These are phyloP conservation scores for Tubosaeta brunneosetosa DNA, from an alignment of 768 basidiomycete species.

Conservation along the genomic window DNA sequence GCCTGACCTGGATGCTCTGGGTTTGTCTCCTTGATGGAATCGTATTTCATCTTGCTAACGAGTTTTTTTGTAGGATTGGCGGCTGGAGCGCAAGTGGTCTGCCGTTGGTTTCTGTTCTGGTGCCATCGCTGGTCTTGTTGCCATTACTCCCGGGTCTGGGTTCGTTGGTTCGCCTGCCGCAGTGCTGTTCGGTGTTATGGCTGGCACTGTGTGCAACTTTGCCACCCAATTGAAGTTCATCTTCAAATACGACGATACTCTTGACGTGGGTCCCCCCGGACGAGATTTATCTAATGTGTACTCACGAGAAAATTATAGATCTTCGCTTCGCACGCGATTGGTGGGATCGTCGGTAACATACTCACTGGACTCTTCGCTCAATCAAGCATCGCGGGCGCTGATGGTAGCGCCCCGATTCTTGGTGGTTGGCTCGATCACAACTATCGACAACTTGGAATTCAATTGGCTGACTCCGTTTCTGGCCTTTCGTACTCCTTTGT, in stretches of 20 bases:
- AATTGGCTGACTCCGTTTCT: slow-evolving; percentile 69
- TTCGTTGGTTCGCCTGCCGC: slow-evolving; percentile 80
- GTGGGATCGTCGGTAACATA: slow-evolving; percentile 77
- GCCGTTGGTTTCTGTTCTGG: slow-evolving; percentile 96
- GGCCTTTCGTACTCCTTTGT: slow-evolving; percentile 70
- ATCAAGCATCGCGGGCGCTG: slow-evolving; percentile 69
- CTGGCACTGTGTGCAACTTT: slow-evolving; percentile 84
- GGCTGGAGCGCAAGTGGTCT: slow-evolving; percentile 90
- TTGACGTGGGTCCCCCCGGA: slow-evolving; percentile 55
- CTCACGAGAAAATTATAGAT: slow-evolving; percentile 45
- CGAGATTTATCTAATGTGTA: not conserved
- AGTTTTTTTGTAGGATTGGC: slow-evolving; percentile 66
- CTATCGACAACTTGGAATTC: slow-evolving; percentile 79
- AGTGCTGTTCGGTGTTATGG: slow-evolving; percentile 80
- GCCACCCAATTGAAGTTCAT: slow-evolving; percentile 93
- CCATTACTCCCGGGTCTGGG: slow-evolving; percentile 83
- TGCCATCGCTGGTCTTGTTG: slow-evolving; percentile 85
- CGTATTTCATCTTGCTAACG: not conserved
- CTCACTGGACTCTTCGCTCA: slow-evolving; percentile 90
- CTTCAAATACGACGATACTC: slow-evolving; percentile 69
- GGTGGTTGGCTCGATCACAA: slow-evolving; percentile 90
- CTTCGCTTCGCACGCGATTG: slow-evolving; percentile 80
- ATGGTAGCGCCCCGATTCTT: slow-evolving; percentile 58
- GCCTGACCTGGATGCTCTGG: slow-evolving; percentile 90
- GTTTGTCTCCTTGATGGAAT: slow-evolving; percentile 32